Percentiles rank a stretch among this genome's conserved stretches.
These are phyloP conservation scores for Yarrowia keelungensis DNA, from an alignment of 805 yeast genomes.

Conservation along the genomic window DNA sequence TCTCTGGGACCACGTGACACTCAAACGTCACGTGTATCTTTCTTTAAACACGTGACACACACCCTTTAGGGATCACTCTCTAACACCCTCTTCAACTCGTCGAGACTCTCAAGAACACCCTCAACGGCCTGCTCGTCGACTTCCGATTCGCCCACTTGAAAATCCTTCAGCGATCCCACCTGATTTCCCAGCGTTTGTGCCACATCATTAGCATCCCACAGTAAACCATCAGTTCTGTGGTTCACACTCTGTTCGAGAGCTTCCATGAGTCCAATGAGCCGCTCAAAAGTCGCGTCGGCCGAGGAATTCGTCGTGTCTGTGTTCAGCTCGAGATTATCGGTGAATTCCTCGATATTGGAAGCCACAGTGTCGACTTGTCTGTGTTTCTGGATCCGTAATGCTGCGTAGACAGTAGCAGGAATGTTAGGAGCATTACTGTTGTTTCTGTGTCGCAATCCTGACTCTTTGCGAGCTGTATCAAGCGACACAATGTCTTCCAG, in stretches of 20 bases:
- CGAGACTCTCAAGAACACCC: constrained; percentile 17
- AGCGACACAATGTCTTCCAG: constrained; percentile 13
- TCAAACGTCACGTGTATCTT: background rate
- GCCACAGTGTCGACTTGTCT: constrained; percentile 4
- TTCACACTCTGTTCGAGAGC: constrained; percentile 11
- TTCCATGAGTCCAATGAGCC: constrained; percentile 7
- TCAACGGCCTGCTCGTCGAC: constrained; percentile 18
- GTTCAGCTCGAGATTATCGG: background rate
- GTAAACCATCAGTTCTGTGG: background rate
- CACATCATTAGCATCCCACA: constrained; percentile 27
- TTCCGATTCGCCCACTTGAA: background rate
- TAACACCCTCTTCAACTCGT: background rate
- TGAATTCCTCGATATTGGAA: constrained; percentile 1
- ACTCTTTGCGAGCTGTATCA: constrained; percentile 5
- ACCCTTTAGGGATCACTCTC: too few species aligned
- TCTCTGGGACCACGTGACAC: background rate
- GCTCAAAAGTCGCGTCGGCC: constrained; percentile 11
- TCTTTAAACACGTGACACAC: background rate
- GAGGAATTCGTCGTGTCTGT: background rate
- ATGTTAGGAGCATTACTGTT: background rate
- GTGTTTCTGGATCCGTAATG: constrained; percentile 24
- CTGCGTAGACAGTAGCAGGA: constrained; percentile 17
- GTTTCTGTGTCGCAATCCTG: constrained; percentile 11
- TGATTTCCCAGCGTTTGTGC: constrained; percentile 16
- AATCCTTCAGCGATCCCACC: constrained; percentile 23